phyloP scores from a whole-genome alignment of 352 stramenopile genomes.

The Pythium phragmitis region DNA sequence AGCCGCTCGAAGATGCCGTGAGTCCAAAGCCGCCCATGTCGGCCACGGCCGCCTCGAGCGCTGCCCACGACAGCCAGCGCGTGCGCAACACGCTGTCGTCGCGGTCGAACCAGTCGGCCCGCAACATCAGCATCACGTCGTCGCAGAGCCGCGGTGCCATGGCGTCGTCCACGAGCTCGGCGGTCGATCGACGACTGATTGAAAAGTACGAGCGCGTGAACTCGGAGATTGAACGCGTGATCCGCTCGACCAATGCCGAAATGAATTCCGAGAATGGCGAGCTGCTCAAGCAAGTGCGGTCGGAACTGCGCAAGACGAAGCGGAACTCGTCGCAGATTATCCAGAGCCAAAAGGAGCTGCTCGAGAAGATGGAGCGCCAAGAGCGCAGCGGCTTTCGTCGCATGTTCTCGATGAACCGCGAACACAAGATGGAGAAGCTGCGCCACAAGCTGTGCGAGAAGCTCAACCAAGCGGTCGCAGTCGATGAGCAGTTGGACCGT shows the following conservation, averaged over 20 bases:
- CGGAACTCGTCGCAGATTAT: constrained; percentile 73
- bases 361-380: constrained; percentile 81
- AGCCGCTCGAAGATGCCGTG: constrained; percentile 10
- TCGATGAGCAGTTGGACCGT: constrained; percentile 63
- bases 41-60: constrained; percentile 10
- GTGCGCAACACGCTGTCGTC: constrained; percentile 8
- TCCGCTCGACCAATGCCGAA: constrained; percentile 50
- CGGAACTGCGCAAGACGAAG: constrained; percentile 58
- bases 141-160: not conserved
- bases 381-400: constrained; percentile 60
- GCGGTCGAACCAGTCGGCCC: constrained; percentile 20
- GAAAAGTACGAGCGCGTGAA: constrained; percentile 80
- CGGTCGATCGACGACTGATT: constrained; percentile 58
- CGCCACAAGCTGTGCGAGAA: constrained; percentile 70
- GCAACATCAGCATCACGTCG: constrained; percentile 10
- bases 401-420: constrained; percentile 71
- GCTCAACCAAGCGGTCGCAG: constrained; percentile 59
- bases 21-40: constrained; percentile 7
- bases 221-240: constrained; percentile 68
- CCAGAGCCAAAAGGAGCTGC: constrained; percentile 75
- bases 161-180: constrained; percentile 24
- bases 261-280: constrained; percentile 27
- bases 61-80: constrained; percentile 11
- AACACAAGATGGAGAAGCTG: constrained; percentile 72
- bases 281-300: constrained; percentile 30